phyloP scores from a whole-genome alignment of 768 basidiomycete genomes.

The Cystofilobasidium macerans region DNA sequence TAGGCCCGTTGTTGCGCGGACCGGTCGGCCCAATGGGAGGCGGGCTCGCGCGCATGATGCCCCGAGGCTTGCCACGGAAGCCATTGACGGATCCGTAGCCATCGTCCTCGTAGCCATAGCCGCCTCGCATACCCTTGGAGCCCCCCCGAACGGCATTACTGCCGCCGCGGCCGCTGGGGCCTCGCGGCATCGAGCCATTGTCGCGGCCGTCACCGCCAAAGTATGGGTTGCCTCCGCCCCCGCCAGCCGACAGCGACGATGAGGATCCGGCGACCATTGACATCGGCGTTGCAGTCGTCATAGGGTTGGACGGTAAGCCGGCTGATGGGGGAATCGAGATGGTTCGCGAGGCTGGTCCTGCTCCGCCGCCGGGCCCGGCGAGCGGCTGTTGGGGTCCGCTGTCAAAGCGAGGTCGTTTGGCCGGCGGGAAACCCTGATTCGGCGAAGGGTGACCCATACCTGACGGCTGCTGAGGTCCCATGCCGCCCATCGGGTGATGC shows the following conservation, averaged over 20 bases:
- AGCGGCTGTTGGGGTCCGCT: constrained; percentile 41
- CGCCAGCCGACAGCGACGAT: constrained; percentile 41
- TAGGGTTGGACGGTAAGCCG: neutral
- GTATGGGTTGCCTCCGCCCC: constrained; percentile 47
- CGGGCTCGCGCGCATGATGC: constrained; percentile 3
- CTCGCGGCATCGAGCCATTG: constrained; percentile 13
- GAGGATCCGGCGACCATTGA: constrained; percentile 10
- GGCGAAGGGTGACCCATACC: neutral
- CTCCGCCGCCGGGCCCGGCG: constrained; percentile 40
- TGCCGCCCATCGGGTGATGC: too few species aligned
- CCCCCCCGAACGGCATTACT: neutral
- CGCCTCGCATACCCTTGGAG: neutral
- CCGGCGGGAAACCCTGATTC: constrained; percentile 51
- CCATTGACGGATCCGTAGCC: neutral
- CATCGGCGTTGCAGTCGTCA: constrained; percentile 21
- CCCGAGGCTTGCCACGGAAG: constrained; percentile 9
- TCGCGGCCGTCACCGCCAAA: constrained; percentile 41
- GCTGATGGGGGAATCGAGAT: constrained; percentile 8
- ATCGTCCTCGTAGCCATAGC: constrained; percentile 14
- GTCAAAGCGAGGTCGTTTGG: constrained; percentile 84
- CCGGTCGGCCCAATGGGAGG: constrained; percentile 1
- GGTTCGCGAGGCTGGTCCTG: constrained; percentile 44
- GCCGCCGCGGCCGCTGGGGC: constrained; percentile 4
- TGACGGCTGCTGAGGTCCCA: neutral
- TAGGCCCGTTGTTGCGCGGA: constrained; percentile 15